These are phyloP conservation scores for Taphrina wiesneri DNA, from an alignment of 1,139 yeast genomes.

Conservation along the genomic window DNA sequence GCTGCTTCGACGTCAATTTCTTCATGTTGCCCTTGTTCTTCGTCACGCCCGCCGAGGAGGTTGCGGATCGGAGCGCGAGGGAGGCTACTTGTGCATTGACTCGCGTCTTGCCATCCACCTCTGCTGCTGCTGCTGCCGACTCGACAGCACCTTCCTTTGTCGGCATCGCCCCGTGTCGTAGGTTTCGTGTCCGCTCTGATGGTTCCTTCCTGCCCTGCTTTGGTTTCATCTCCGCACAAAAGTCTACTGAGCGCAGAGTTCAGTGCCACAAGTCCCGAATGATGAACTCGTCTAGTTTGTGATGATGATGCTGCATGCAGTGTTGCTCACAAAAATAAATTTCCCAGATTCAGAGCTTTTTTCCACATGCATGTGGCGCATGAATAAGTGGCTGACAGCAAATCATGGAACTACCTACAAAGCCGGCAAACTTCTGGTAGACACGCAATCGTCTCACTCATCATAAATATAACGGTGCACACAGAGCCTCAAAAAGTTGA, in stretches of 20 bases:
- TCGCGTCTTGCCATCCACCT: constrained; percentile 22
- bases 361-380: neutral
- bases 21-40: neutral
- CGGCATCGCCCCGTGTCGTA: constrained; percentile 16
- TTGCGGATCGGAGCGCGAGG: constrained; percentile 21
- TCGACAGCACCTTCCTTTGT: constrained; percentile 5
- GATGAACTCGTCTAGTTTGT: too few relatives aligned
- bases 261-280: too few relatives aligned
- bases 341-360: neutral
- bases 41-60: neutral
- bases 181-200: constrained; percentile 31
- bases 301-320: too few relatives aligned
- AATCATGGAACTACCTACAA: too few relatives aligned
- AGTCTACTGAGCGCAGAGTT: too few relatives aligned
- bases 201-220: constrained; percentile 19
- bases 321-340: neutral
- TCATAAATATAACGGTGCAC: neutral
- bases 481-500: neutral
- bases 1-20: constrained; percentile 26
- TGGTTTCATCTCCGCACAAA: constrained; percentile 6
- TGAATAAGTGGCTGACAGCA: neutral
- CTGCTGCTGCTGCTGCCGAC: neutral
- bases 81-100: constrained; percentile 19
- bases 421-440: too few relatives aligned
- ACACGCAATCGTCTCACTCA: too few relatives aligned